phyloP scores from a whole-genome alignment of 306 rosid species.

The Lablab purpureus region DNA sequence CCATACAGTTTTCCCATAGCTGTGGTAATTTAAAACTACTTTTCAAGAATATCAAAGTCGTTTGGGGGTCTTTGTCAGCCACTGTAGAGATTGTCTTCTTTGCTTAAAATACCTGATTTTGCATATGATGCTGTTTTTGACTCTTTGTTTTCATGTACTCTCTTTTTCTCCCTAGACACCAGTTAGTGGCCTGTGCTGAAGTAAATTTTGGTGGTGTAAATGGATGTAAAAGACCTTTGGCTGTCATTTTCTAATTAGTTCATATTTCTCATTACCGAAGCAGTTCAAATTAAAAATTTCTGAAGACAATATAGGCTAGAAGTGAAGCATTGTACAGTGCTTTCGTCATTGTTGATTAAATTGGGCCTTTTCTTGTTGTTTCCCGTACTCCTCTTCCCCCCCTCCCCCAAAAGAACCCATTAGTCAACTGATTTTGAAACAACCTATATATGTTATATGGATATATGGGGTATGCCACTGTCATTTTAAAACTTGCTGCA shows the following conservation, averaged over 20 bases:
- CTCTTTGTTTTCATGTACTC: no score
- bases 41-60: not conserved
- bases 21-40: not conserved
- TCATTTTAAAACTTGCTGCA: not conserved
- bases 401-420: not conserved
- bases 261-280: not conserved
- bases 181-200: not conserved
- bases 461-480: not conserved
- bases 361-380: not conserved
- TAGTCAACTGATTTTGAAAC: not conserved
- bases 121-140: not conserved
- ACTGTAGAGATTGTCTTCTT: not conserved
- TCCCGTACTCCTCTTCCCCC: not conserved
- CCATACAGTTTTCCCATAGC: not conserved
- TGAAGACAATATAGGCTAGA: not conserved
- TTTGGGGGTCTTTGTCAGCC: not conserved
- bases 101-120: not conserved
- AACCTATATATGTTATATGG: not conserved
- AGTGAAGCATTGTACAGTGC: not conserved
- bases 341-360: not conserved
- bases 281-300: not conserved
- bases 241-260: not conserved
- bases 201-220: not conserved
- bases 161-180: not conserved
- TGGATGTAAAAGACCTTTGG: not conserved